Conservation (phyloP, 2,329 filamentous ascomycete species). For the Paraphoma chrysanthemicola region DNA sequence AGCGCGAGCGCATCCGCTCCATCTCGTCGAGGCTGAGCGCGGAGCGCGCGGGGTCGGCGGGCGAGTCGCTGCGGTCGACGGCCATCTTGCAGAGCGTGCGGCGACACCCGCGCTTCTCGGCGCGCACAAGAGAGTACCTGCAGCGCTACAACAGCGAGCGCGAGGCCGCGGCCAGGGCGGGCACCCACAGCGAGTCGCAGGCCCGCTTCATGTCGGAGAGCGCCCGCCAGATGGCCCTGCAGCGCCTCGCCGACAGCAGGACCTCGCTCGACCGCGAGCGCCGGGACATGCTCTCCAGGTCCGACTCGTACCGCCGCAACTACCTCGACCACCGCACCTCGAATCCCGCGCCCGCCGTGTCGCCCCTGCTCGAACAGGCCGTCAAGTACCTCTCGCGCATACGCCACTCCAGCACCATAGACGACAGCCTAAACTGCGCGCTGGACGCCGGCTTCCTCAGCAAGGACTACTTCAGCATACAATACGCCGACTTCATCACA, state of each 20-base stretch:
- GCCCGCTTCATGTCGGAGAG: conserved; percentile 34
- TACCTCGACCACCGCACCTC: conserved; percentile 36
- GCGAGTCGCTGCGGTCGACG: conserved; percentile 44
- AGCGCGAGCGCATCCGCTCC: conserved; percentile 37
- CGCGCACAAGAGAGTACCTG: conserved; percentile 46
- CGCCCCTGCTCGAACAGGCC: conserved; percentile 61
- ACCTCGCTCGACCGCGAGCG: conserved; percentile 24
- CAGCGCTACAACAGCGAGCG: conserved; percentile 52
- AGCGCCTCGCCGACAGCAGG: conserved; percentile 38
- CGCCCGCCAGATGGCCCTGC: conserved; percentile 34
- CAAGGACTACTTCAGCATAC: conserved; percentile 60
- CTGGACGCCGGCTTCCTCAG: conserved; percentile 61
- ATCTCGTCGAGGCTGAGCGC: conserved; percentile 32
- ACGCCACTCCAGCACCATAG: conserved; percentile 59
- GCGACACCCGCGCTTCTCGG: conserved; percentile 48
- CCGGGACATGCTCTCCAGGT: conserved; percentile 30
- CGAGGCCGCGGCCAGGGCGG: conserved; percentile 31
- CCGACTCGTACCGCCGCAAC: conserved; percentile 35
- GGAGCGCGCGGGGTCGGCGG: neutral
- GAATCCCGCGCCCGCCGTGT: conserved; percentile 26
- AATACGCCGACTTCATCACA: conserved; percentile 65
- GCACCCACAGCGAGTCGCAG: conserved; percentile 23
- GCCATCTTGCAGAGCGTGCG: conserved; percentile 51
- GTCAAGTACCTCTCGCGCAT: conserved; percentile 68
- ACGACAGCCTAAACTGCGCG: conserved; percentile 62